A percentile compares a stretch with the other conserved stretches of the same genome.
phyloP scores from a whole-genome alignment of 345 rosid species.

The Eucalyptus leucophloia region DNA sequence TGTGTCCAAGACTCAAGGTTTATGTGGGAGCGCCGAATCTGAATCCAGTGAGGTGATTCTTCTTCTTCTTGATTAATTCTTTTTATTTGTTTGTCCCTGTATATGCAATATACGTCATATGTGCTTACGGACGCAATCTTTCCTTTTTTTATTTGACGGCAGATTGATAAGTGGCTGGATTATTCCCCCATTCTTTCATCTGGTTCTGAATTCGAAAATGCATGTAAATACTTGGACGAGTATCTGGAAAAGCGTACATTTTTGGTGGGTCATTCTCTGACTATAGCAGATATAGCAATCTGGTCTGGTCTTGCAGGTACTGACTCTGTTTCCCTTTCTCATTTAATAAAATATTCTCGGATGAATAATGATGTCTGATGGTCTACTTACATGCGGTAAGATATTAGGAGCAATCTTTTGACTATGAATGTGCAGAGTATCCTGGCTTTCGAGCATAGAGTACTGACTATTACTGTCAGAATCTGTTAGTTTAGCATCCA shows the following conservation, averaged over 20 bases:
- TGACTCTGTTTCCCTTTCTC: background rate
- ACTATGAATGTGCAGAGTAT: background rate
- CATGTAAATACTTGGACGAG: slow-evolving; percentile 42
- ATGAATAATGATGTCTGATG: background rate
- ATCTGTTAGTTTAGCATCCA: background rate
- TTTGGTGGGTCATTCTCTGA: slow-evolving; percentile 52
- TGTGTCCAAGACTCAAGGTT: slow-evolving; percentile 16
- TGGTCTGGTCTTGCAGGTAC: slow-evolving; percentile 90
- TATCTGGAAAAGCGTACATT: slow-evolving; percentile 44
- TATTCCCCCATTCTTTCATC: slow-evolving; percentile 50
- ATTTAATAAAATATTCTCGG: background rate
- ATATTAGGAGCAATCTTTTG: background rate
- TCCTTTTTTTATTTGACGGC: background rate
- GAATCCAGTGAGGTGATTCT: slow-evolving; percentile 52
- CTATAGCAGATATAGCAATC: slow-evolving; percentile 77
- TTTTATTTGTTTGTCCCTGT: background rate
- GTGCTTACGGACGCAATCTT: background rate
- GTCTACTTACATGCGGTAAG: background rate
- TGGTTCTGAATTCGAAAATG: slow-evolving; percentile 82
- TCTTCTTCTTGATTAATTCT: background rate
- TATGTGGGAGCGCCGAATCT: slow-evolving; percentile 33
- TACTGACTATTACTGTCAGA: background rate
- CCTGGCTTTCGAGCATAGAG: background rate
- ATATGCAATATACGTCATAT: background rate
- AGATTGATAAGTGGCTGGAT: slow-evolving; percentile 89